These are phyloP conservation scores for Phaeomoniella chlamydospora DNA, from an alignment of 2,329 filamentous ascomycete species.

Conservation along the genomic window DNA sequence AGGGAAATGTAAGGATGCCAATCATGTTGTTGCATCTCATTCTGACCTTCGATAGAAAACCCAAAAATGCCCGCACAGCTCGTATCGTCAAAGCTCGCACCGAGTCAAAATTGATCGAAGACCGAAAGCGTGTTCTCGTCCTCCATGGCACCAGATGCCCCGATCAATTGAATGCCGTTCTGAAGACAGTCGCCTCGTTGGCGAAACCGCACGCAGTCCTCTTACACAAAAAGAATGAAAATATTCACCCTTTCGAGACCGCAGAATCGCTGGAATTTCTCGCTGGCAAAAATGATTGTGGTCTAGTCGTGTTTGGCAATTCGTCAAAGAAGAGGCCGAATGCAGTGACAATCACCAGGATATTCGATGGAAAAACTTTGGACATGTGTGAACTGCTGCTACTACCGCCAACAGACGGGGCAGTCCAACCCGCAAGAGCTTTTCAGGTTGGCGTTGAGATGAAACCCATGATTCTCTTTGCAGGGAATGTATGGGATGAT, in stretches of 20 bases:
- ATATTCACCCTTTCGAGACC: conserved; percentile 86
- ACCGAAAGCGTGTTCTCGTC: conserved; percentile 79
- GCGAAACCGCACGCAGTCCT: conserved; percentile 75
- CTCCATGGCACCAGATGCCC: conserved; percentile 78
- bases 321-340: conserved; percentile 94
- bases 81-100: conserved; percentile 76
- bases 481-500: conserved; percentile 75
- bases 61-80: conserved; percentile 79
- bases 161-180: conserved; percentile 65
- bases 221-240: conserved; percentile 90
- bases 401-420: conserved; percentile 48
- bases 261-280: conserved; percentile 83
- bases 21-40: no score
- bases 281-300: conserved; percentile 88
- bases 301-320: conserved; percentile 68
- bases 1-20: not conserved
- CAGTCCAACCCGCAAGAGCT: conserved; percentile 48
- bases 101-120: conserved; percentile 77
- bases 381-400: conserved; percentile 92
- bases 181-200: conserved; percentile 72
- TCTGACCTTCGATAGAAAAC: conserved; percentile 48
- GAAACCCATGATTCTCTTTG: conserved; percentile 83
- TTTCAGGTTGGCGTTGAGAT: conserved; percentile 57
- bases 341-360: conserved; percentile 66
- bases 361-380: conserved; percentile 73